Evolutionary conservation across 2,329 filamentous ascomycete genomes (phyloP).

Genomic region (Thermothelomyces thermophilus): DNA sequence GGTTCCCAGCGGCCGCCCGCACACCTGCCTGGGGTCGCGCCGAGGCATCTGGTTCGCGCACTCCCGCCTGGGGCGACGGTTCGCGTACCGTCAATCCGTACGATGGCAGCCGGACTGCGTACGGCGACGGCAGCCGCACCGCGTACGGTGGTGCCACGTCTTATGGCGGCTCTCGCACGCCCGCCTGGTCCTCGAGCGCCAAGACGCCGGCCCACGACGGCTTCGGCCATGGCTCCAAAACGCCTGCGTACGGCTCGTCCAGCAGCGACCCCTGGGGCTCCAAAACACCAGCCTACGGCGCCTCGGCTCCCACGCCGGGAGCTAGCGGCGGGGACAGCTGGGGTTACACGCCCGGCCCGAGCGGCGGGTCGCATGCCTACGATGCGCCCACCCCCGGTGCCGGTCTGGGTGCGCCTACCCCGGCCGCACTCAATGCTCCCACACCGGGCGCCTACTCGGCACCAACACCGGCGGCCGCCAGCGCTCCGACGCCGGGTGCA

Average conservation of each 20-base stretch:
- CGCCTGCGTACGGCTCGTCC: constrained; percentile 49
- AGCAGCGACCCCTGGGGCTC: constrained; percentile 57
- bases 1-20: constrained; percentile 44
- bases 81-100: constrained; percentile 64
- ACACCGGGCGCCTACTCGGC: constrained; percentile 65
- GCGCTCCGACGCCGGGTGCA: constrained; percentile 55
- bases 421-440: constrained; percentile 58
- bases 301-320: constrained; percentile 51
- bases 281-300: constrained; percentile 70
- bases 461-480: constrained; percentile 57
- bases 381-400: constrained; percentile 65
- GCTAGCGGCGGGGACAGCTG: constrained; percentile 53
- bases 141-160: constrained; percentile 65
- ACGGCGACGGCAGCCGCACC: constrained; percentile 72
- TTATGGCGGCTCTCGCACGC: constrained; percentile 69
- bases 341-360: constrained; percentile 50
- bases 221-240: constrained; percentile 63
- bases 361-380: constrained; percentile 45
- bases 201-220: constrained; percentile 62
- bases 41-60: constrained; percentile 52
- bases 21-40: constrained; percentile 58
- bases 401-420: constrained; percentile 53
- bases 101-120: constrained; percentile 68
- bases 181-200: constrained; percentile 71
- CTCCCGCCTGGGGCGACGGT: constrained; percentile 64